A percentile compares a stretch with the other conserved stretches of the same genome.
Conservation (phyloP, 208 protist species). For the Leishmania mexicana region DNA sequence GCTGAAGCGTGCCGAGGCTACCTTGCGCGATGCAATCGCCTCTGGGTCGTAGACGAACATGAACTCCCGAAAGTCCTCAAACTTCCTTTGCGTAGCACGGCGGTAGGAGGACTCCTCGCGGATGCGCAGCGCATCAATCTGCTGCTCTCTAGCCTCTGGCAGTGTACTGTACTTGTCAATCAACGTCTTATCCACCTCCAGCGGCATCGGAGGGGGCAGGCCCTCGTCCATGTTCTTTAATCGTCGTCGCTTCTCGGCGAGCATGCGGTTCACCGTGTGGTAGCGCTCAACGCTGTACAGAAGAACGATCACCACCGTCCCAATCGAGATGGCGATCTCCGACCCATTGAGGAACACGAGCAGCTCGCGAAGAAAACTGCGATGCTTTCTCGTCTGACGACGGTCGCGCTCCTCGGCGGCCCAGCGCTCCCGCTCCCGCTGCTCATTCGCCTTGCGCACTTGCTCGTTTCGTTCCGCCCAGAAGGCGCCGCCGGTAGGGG, state of each 20-base stretch:
- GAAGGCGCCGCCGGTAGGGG: slow-evolving; percentile 42
- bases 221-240: slow-evolving; percentile 72
- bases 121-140: slow-evolving; percentile 50
- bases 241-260: slow-evolving; percentile 45
- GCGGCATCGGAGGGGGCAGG: slow-evolving; percentile 64
- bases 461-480: slow-evolving; percentile 53
- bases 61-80: slow-evolving; percentile 81
- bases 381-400: slow-evolving; percentile 11
- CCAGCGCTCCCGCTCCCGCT: slow-evolving; percentile 26
- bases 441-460: slow-evolving; percentile 39
- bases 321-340: slow-evolving; percentile 57
- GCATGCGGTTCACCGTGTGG: slow-evolving; percentile 53
- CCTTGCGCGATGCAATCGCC: slow-evolving; percentile 52
- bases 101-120: slow-evolving; percentile 59
- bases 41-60: slow-evolving; percentile 80
- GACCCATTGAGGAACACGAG: slow-evolving; percentile 42
- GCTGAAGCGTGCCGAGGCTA: slow-evolving; percentile 58
- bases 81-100: slow-evolving; percentile 69
- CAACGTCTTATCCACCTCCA: slow-evolving; percentile 54
- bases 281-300: slow-evolving; percentile 58
- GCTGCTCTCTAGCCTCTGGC: slow-evolving; percentile 37
- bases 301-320: slow-evolving; percentile 40
- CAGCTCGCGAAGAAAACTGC: slow-evolving; percentile 26
- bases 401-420: slow-evolving; percentile 33
- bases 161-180: slow-evolving; percentile 43